A percentile compares a stretch with the other conserved stretches of the same genome.
phyloP scores from a whole-genome alignment of 139 green algal species.

The Ulvella scutata region DNA sequence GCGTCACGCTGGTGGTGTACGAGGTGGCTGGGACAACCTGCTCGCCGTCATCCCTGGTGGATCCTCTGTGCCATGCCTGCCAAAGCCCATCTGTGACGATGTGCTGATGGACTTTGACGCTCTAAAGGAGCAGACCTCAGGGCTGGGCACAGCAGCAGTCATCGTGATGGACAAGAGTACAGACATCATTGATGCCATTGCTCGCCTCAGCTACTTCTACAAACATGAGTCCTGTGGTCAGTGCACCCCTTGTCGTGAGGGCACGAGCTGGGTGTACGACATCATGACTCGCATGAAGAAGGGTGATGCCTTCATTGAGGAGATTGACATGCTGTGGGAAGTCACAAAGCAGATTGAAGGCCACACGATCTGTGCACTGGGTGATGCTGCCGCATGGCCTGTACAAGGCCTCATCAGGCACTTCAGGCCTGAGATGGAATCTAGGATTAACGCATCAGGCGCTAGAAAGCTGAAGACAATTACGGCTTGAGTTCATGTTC shows the following conservation, averaged over 20 bases:
- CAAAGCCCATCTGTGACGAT: constrained; percentile 67
- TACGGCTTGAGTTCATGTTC: too few species aligned
- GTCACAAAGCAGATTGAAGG: constrained; percentile 91
- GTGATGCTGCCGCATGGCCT: constrained; percentile 92
- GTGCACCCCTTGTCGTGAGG: constrained; percentile 96
- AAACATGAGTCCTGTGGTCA: constrained; percentile 98
- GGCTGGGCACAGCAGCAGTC: constrained; percentile 92
- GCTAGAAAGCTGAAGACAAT: too few species aligned
- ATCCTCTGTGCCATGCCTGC: constrained; percentile 83
- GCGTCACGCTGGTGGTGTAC: constrained; percentile 78
- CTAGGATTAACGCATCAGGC: too few species aligned
- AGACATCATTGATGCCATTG: constrained; percentile 92
- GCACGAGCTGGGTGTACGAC: constrained; percentile 82
- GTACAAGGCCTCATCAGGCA: constrained; percentile 94
- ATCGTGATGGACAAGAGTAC: constrained; percentile 99
- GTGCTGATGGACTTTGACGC: constrained; percentile 98
- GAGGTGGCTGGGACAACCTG: constrained; percentile 96
- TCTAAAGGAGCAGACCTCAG: constrained; percentile 73
- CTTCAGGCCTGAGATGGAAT: constrained; percentile 71
- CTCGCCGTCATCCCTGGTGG: constrained; percentile 94
- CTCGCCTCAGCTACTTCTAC: constrained; percentile 94
- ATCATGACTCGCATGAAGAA: constrained; percentile 73
- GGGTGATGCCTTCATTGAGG: constrained; percentile 76
- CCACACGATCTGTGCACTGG: constrained; percentile 97
- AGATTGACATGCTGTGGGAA: constrained; percentile 97